A percentile compares a stretch with the other conserved stretches of the same genome.
These are phyloP conservation scores for Backusella macrospora DNA, from an alignment of 192 early-diverging fungal species.

Conservation along the genomic window DNA sequence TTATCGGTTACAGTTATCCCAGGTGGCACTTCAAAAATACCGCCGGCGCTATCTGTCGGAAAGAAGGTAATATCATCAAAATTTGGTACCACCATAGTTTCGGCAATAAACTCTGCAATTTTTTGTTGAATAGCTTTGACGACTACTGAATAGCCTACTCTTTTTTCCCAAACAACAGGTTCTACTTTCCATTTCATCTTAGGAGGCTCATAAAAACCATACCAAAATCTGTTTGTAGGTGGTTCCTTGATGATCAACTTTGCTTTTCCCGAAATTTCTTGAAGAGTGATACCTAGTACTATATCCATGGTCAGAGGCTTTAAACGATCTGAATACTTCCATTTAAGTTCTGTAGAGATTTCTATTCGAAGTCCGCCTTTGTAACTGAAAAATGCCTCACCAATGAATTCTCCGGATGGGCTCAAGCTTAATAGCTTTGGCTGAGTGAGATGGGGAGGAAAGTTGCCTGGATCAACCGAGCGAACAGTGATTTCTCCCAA, in stretches of 20 bases:
- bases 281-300: conserved; percentile 77
- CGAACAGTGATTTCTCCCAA: conserved; percentile 81
- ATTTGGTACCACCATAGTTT: conserved; percentile 84
- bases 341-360: conserved; percentile 61
- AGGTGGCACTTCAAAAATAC: conserved; percentile 53
- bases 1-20: not conserved
- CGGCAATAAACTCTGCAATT: conserved; percentile 81
- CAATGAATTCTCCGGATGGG: conserved; percentile 67
- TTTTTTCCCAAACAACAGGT: conserved; percentile 85
- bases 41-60: conserved; percentile 59
- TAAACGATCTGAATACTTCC: conserved; percentile 49
- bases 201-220: conserved; percentile 84
- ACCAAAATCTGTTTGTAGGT: conserved; percentile 86
- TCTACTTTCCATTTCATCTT: conserved; percentile 75
- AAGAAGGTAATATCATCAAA: conserved; percentile 92
- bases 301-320: conserved; percentile 74
- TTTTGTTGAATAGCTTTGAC: conserved; percentile 83
- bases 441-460: conserved; percentile 78
- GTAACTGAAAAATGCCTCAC: conserved; percentile 85
- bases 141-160: conserved; percentile 75
- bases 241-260: conserved; percentile 80
- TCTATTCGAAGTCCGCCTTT: conserved; percentile 76
- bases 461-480: conserved; percentile 79
- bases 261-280: conserved; percentile 75
- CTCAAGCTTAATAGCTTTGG: conserved; percentile 71